Base-by-base conservation (phyloP, 179 eudicot species). In the Camellia oleifera region DNA sequence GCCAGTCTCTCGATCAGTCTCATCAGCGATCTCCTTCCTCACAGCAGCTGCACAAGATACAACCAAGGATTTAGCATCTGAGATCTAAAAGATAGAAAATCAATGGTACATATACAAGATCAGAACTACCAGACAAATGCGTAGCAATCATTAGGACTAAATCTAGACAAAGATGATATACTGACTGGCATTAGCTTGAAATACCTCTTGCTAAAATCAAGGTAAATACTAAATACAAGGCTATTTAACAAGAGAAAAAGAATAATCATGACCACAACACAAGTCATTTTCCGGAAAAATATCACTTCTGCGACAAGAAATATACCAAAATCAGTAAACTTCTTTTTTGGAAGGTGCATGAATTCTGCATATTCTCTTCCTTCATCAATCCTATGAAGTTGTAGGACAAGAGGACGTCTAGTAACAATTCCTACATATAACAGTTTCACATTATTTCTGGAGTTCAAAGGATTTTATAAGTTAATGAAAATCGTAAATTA, bases 1-100 rank as follows among this genome's bases (percentile, higher is more conserved):
- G 58, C 99, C 99, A 20, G 99, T 97, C 88, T 94, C 98, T 79
- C 99, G 85, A 88, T 97, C 99, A 78, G 99, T 97, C 82, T 97
- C 99, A 83, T 97, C 99, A 80, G 93, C 81, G 67, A 97, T 97
- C 86, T 97, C 99, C 89, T 92, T 93, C 82, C 99, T 88, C 78
- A 94, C 99, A 82, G 95, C 95, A 85, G 94, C 99, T 97, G 88
- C 81, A 82, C 53, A 80, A 11, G 68, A 52, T 72, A 75, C 54
- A 79, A 70, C n/a, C 2, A 68, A 77, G 50, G 60, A 56, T 83
- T 63, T 53, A 73, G 85, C 32, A 42, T 26, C 73, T 68, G 63
- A 68, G 15, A 44, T 54, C 13, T 32, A 40, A 44, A n/a, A 61
- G 12, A 50, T 57, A 58, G 15, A 80, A 69, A 48, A 72, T 4